Evolutionary conservation across 495 filamentous ascomycete genomes (phyloP).

Genomic region (Tuber brumale): DNA sequence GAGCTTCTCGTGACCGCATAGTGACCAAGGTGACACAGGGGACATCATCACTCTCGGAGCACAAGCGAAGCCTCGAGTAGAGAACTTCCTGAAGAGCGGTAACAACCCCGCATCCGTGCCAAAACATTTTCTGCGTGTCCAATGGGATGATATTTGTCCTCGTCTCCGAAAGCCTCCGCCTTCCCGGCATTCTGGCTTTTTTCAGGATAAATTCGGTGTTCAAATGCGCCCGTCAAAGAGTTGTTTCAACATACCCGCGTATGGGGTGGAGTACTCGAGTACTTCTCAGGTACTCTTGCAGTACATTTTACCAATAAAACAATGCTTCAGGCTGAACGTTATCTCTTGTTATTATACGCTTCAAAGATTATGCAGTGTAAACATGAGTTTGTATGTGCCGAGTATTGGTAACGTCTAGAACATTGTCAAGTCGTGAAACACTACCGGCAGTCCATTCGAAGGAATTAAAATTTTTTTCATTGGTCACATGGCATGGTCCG

Average conservation of each 20-base stretch:
- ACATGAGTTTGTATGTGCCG: neutral
- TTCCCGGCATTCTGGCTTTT: neutral
- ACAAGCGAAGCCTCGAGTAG: neutral
- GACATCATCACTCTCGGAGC: neutral
- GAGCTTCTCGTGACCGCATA: neutral
- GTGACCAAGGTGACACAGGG: neutral
- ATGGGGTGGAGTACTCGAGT: neutral
- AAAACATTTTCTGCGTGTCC: neutral
- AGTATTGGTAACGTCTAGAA: neutral
- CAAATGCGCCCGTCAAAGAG: neutral
- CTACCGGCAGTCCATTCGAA: neutral
- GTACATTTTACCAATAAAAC: neutral
- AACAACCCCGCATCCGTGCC: neutral
- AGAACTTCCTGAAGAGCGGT: neutral
- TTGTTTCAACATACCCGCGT: neutral
- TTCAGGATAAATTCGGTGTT: neutral
- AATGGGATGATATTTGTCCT: neutral
- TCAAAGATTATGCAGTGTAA: neutral
- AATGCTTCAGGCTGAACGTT: conserved; percentile 2
- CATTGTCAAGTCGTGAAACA: neutral
- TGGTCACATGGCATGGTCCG: conserved; percentile 14
- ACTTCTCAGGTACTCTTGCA: neutral
- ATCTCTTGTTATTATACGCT: neutral
- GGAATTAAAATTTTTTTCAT: neutral
- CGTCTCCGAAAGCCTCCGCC: neutral